These are phyloP conservation scores for Elsinoe batatas DNA, from an alignment of 2,329 filamentous ascomycete species.

Conservation along the genomic window DNA sequence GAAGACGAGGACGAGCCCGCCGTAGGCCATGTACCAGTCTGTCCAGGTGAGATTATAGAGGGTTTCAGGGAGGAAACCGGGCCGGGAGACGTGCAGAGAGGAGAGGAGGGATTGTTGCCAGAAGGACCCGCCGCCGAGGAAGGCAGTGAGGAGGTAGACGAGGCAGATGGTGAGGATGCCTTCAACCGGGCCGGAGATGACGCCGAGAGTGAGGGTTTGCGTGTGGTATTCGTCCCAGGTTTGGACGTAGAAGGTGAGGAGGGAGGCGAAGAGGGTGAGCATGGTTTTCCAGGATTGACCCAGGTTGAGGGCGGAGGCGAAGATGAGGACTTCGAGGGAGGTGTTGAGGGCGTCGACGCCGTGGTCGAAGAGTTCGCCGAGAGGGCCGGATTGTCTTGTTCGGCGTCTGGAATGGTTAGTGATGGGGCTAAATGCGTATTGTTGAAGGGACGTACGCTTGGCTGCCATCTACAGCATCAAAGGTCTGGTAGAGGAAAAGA, in stretches of 20 bases:
- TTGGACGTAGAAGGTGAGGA: slow-evolving; percentile 95
- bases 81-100: slow-evolving; percentile 57
- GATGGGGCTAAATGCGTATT: not conserved
- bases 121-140: slow-evolving; percentile 79
- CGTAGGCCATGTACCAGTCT: slow-evolving; percentile 87
- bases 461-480: slow-evolving; percentile 90
- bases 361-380: slow-evolving; percentile 96
- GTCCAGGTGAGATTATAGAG: slow-evolving; percentile 78
- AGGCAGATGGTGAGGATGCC: slow-evolving; percentile 75
- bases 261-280: slow-evolving; percentile 68
- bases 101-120: slow-evolving; percentile 78
- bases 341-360: slow-evolving; percentile 96
- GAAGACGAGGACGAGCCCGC: slow-evolving; percentile 66
- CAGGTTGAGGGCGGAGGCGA: slow-evolving; percentile 84
- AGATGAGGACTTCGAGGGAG: slow-evolving; percentile 82
- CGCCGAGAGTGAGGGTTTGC: slow-evolving; percentile 81
- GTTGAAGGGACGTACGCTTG: slow-evolving; percentile 63
- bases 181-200: slow-evolving; percentile 91
- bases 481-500: slow-evolving; percentile 93
- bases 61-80: slow-evolving; percentile 53
- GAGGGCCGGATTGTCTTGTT: slow-evolving; percentile 81
- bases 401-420: slow-evolving; percentile 49
- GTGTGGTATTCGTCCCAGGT: slow-evolving; percentile 99
- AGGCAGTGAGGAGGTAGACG: slow-evolving; percentile 75
- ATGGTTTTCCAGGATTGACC: slow-evolving; percentile 88